A percentile compares a stretch with the other conserved stretches of the same genome.
Evolutionary conservation across 495 filamentous ascomycete species (phyloP).

Genomic region (Amorphotheca resinae): DNA sequence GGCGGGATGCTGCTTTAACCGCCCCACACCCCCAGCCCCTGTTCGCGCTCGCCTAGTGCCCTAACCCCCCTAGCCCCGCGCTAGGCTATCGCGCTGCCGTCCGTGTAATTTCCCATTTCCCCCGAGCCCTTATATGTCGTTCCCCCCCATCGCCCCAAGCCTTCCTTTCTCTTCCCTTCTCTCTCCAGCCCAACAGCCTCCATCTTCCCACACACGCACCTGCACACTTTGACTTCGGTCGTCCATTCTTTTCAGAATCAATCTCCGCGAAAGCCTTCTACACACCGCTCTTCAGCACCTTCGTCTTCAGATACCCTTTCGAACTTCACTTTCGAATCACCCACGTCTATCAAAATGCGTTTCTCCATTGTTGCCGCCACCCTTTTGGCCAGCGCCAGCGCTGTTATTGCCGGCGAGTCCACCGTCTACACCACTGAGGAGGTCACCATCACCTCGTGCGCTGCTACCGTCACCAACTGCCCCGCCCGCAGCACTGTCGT

Average conservation of each 20-base stretch:
- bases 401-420: conserved; percentile 23
- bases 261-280: conserved; percentile 22
- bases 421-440: conserved; percentile 44
- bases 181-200: conserved; percentile 37
- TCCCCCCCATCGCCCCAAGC: conserved; percentile 9
- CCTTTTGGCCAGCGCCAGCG: conserved; percentile 34
- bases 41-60: no score
- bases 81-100: no score
- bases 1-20: no score
- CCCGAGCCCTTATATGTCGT: conserved; percentile 17
- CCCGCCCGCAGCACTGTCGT: conserved; percentile 30
- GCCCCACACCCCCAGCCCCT: no score
- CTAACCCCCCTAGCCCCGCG: no score
- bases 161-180: conserved; percentile 29
- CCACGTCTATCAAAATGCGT: conserved; percentile 37
- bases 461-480: conserved; percentile 36
- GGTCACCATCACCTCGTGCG: conserved; percentile 40
- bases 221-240: conserved; percentile 42
- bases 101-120: no score
- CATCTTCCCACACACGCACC: conserved; percentile 28
- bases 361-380: conserved; percentile 33
- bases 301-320: conserved; percentile 6
- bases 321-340: conserved; percentile 1
- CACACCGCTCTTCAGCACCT: conserved; percentile 27
- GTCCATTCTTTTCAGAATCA: conserved; percentile 39